Evolutionary conservation across 345 rosid genomes (phyloP), one percentile per base, ranked within the genome.

Genomic region (Atalantia buxifolia): DNA sequence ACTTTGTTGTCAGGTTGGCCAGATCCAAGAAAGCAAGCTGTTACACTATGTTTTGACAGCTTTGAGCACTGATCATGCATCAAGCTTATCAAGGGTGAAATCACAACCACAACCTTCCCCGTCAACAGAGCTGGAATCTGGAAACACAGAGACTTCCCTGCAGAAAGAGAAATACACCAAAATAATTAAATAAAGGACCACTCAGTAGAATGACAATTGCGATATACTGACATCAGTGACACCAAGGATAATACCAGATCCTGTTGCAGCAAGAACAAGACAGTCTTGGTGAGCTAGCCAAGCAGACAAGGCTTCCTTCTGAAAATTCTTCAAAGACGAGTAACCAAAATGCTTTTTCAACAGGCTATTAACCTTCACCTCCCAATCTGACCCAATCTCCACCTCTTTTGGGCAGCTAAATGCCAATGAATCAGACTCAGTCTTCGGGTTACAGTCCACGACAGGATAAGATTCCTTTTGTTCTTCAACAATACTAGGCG

Each of bases 11-110:
- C 98, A 62, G 90, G 91, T 84, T 94, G 98, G 72, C 98, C 98
- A 76, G 98, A 94, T 56, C 98, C 98, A 75, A 94, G 98, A 83
- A 94, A 94, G 82, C 98, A 94, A 78, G 98, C 95, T 63, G 98
- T 87, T 81, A 94, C 83, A 35, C 87, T 91, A 82, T 89, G 91
- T 72, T 75, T 88, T 74, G 97, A 91, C 36, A 94, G 84, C 79
- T 93, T 92, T 31, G 92, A 88, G 88, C 98, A 94, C 68, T 93
- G 98, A 83, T 94, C 98, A 71, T 93, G 98, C 98, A 94, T 94
- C 87, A 94, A 83, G 80, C 98, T 93, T 76, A 94, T 94, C 90
- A 94, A 87, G 63, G 98, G 98, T 30, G 98, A 94, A 76, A 94
- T 86, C 38, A 93, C 98, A 27, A 93, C 90, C 75, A 94, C 98